Conservation (phyloP, 148 eudicot genomes). For the Vaccinium vitisidaea region DNA sequence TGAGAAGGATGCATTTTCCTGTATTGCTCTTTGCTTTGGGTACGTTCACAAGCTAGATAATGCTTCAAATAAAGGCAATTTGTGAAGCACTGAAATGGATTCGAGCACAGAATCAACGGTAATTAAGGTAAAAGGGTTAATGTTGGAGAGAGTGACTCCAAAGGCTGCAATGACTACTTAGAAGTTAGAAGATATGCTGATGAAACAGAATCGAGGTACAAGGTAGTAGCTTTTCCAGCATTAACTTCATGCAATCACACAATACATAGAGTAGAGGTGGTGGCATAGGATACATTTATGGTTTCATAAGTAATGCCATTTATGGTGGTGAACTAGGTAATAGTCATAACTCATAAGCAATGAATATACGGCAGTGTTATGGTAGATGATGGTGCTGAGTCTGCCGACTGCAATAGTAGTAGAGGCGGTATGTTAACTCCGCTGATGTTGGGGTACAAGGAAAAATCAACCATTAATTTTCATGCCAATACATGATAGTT, state of each 20-base stretch:
- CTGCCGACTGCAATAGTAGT: background rate
- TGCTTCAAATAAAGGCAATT: background rate
- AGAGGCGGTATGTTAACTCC: background rate
- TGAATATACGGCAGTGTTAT: background rate
- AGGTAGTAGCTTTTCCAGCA: background rate
- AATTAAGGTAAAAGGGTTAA: background rate
- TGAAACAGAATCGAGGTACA: background rate
- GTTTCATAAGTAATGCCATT: background rate
- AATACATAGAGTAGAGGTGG: background rate
- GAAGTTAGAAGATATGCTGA: slow-evolving; percentile 1
- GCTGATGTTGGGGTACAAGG: background rate
- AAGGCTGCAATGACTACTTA: background rate
- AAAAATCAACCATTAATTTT: background rate
- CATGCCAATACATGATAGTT: background rate
- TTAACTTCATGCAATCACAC: background rate
- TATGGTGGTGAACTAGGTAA: background rate
- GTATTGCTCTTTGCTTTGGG: background rate
- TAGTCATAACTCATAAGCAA: background rate
- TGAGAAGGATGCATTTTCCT: background rate
- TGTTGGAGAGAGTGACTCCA: background rate
- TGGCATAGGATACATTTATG: background rate
- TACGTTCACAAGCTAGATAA: background rate
- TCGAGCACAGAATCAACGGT: background rate
- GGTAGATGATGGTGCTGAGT: background rate
- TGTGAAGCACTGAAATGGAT: background rate